phyloP scores from a whole-genome alignment of 768 basidiomycete species.

The Galerina sulciceps region DNA sequence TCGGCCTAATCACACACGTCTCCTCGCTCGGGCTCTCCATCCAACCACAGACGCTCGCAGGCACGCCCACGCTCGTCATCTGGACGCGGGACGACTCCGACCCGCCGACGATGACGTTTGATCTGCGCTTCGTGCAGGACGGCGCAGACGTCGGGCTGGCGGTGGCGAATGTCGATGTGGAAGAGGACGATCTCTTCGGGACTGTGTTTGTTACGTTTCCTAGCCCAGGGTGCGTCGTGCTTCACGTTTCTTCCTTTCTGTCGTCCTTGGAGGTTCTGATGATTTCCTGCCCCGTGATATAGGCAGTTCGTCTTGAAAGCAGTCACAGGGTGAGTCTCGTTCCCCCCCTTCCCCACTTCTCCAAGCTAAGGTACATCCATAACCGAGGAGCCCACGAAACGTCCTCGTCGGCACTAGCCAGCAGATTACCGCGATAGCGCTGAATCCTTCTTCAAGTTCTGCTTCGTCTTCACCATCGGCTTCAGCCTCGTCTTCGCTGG shows the following conservation, averaged over 20 bases:
- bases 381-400: too few relatives aligned
- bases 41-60: conserved; percentile 11
- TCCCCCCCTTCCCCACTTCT: too few relatives aligned
- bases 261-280: not conserved
- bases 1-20: not conserved
- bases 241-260: not conserved
- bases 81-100: conserved; percentile 11
- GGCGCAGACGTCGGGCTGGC: conserved; percentile 20
- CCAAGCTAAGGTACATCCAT: conserved; percentile 2
- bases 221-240: conserved; percentile 17
- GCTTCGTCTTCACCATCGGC: too few relatives aligned
- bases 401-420: too few relatives aligned
- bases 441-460: too few relatives aligned
- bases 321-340: conserved; percentile 10
- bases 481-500: too few relatives aligned
- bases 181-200: conserved; percentile 2
- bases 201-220: conserved; percentile 17
- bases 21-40: conserved; percentile 10
- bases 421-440: too few relatives aligned
- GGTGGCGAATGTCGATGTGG: conserved; percentile 10
- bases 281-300: not conserved
- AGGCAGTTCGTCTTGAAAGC: conserved; percentile 21
- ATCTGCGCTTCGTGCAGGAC: conserved; percentile 20
- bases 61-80: conserved; percentile 12
- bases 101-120: conserved; percentile 2